Evolutionary conservation across 192 early-diverging fungal genomes (phyloP), one percentile per base, ranked within the genome.

Genomic region (Lunasporangiospora selenospora): DNA sequence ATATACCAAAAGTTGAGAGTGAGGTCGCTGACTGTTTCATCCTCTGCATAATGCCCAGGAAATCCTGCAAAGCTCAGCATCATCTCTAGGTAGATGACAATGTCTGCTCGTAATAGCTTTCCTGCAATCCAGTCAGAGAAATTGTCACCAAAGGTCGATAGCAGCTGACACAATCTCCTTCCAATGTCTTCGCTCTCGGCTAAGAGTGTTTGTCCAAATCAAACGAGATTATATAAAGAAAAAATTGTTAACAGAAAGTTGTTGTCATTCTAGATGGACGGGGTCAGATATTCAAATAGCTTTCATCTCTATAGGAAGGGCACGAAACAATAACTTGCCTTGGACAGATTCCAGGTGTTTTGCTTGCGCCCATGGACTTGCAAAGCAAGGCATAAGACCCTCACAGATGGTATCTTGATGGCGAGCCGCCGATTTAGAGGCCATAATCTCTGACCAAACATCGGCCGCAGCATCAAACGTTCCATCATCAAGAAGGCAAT

Each of bases 1-100:
- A 85, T 59, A 33, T 83, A 89, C 91, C 91, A 92, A 54, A 91
- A 87, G 51, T 86, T 84, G 16, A 92, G 83, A 5, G 90, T 80
- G 39, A 87, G 76, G 39, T 89, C 90, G 48, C 86, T 87, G 56
- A 89, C 71, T 27, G 84, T 85, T 64, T 93, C 87, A 52, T 89
- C 86, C 27, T 82, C 75, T 4, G 84, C 89, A 38, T 81, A 86
- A 47, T 87, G 81, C 3, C 91, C 91, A 4, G 88, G 85, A 55
- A 85, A 91, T 51, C 83, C 82, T 13, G 85, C 86, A 59, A 91
- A 82, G 13, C 79, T 83, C 59, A 93, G 76, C 65, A 88, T 81
- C 78, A 83, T 78, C 37, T 80, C 60, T 48, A 84, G 63, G 6
- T 80, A 78, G 23, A 59, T 33, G 8, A 65, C 40, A 9, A 89